Base-by-base conservation (phyloP, 23 red algal genomes). In the Gracilaria domingensis region DNA sequence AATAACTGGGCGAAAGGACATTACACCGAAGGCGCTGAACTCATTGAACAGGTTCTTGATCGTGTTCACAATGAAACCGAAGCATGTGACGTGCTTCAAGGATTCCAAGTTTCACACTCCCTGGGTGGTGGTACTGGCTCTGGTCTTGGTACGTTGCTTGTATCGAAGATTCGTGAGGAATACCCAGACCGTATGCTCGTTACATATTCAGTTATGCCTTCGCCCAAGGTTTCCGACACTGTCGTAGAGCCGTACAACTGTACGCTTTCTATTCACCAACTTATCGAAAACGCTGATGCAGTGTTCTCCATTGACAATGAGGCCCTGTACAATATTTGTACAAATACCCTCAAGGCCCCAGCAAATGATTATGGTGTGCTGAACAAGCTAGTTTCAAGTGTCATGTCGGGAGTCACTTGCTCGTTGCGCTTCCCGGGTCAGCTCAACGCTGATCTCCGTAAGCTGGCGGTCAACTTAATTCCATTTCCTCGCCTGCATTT, bases 1-100 rank as follows among this genome's bases (percentile, higher is more conserved):
- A 99, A 99, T 75, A 99, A 99, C 92, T 99, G 97, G 97, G 97
- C 97, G 0, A 99, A 99, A 58, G 97, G 97, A 21, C 97, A 99
- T 64, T 99, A 99, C 94, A 99, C 97, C 33, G 97, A 99, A 64
- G 97, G 97, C 82, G 97, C 97, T 25, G 97, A 99, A 71, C 94
- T 99, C 21, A 81, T 99, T 18, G 97, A 99, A n/a, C 38, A 51
- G 17, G 90, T 91, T 6, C 75, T 99, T 66, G 97, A 99, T 86
- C 78, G 95, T 32, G 86, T 99, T 54, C 97, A 94, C 45, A 55
- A 82, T 33, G 97, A 99, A 83, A 91, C 93, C 49, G 97, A 99
- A 72, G 73, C 86, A n/a, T 99, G 97, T 83, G 97, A 99, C 42
- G 93, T 90, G 34, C 93, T 99, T 35, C 97, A 99, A 83, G 97